Base-by-base conservation (phyloP, 352 stramenopile species). In the Bremia lactucae region DNA sequence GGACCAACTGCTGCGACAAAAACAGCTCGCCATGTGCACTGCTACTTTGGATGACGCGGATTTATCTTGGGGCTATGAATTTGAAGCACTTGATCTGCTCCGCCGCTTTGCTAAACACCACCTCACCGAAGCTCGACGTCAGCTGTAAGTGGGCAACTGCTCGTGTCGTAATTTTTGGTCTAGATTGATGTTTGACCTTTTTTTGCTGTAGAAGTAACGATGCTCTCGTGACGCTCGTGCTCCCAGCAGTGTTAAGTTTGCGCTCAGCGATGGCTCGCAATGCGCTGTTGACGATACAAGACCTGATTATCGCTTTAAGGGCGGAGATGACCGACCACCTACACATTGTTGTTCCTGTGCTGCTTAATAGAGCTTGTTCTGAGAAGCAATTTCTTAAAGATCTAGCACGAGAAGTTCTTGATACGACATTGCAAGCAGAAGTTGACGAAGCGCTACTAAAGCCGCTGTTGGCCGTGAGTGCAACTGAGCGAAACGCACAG, bases 371-470 rank as follows among this genome's bases (percentile, higher is more conserved):
- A 5, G 61, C 65, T 1, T 65, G 56, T 6, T 82, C 58, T n/a
- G 72, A 87, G 49, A 87, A 87, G 50, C 69, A 83, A 36, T 87
- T 87, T 42, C 65, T 87, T 16, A 64, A 58, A 0, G 72, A 87
- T n/a, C 44, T 83, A 16, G 72, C 74, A 6, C 52, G 46, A 33
- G 46, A 75, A 16, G 68, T 74, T 13, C 56, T 80, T 10, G 68
- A 80, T 25, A 68, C 68, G 31, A 46, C 52, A n/a, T 40, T 76
- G 20, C 41, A 53, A 25, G 52, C 45, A 9, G 34, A 36, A 29
- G 40, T 37, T 13, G 42, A 60, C 42, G 68, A 72, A 34, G 34
- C 56, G 24, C 38, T 80, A 13, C 40, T 76, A 21, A 18, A 42
- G 11, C 42, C 59, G 6, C 34, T 80, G 22, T 29, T 80, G 22